Conservation (phyloP, 768 basidiomycete species). For the Kwoniella sp. region DNA sequence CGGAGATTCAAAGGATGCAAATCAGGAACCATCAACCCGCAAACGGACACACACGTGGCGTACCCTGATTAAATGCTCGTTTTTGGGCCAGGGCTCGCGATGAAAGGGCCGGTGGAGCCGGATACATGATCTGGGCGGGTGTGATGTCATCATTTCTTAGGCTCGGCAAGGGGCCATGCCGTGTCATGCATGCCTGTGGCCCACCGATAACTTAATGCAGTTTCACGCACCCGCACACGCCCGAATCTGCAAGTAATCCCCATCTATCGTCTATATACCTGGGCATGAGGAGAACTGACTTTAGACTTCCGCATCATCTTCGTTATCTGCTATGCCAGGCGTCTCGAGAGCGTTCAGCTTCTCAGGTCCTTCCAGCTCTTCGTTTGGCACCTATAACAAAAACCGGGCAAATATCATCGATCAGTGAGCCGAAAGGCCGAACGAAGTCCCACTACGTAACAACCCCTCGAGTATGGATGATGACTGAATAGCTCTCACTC, state of each 20-base stretch:
- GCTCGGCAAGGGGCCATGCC: no score
- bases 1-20: background rate
- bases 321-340: background rate
- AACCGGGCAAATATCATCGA: no score
- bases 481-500: no score
- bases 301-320: background rate
- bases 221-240: no score
- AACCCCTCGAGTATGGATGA: no score
- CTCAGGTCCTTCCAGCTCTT: constrained; percentile 1
- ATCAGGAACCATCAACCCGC: background rate
- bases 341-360: background rate
- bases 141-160: background rate
- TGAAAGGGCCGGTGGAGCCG: background rate
- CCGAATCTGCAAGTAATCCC: no score
- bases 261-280: background rate
- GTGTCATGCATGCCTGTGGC: no score
- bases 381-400: background rate
- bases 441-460: no score
- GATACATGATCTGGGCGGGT: background rate
- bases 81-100: no score
- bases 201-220: no score
- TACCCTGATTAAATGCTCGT: background rate
- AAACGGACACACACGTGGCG: background rate
- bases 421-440: no score
- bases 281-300: no score